A percentile compares a stretch with the other conserved stretches of the same genome.
phyloP scores from a whole-genome alignment of 106 monocot genomes.

The Triglochin maritima region DNA sequence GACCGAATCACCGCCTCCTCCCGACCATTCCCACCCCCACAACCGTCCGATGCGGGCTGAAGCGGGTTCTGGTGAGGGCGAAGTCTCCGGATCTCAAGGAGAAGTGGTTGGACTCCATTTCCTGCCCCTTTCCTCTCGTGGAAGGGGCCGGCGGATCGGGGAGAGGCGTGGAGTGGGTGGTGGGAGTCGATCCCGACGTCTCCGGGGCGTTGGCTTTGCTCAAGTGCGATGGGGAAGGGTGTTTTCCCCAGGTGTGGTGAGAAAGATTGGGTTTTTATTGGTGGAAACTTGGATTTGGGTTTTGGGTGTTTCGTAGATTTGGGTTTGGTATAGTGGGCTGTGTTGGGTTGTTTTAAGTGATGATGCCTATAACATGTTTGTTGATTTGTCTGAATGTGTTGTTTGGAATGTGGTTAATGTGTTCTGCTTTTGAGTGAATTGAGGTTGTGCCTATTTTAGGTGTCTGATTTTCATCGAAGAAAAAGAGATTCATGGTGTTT shows the following conservation, averaged over 20 bases:
- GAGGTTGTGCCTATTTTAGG: too few relatives aligned
- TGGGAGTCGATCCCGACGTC: slow-evolving; percentile 75
- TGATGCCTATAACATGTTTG: background rate
- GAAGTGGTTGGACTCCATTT: slow-evolving; percentile 58
- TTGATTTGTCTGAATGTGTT: background rate
- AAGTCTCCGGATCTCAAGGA: slow-evolving; percentile 21
- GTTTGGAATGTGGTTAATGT: too few relatives aligned
- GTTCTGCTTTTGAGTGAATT: too few relatives aligned
- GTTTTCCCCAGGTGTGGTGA: slow-evolving; percentile 33
- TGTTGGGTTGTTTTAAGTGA: background rate
- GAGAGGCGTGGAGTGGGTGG: slow-evolving; percentile 28
- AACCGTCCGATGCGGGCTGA: background rate
- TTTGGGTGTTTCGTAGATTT: too few relatives aligned
- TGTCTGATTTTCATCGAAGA: too few relatives aligned
- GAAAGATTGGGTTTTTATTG: background rate
- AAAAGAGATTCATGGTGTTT: too few relatives aligned
- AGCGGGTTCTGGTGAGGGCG: background rate
- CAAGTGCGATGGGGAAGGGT: slow-evolving; percentile 9
- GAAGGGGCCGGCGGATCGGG: slow-evolving; percentile 1
- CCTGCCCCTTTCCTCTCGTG: slow-evolving; percentile 24
- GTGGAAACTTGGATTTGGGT: too few relatives aligned
- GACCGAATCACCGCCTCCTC: background rate
- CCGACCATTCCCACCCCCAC: background rate
- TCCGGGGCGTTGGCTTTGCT: slow-evolving; percentile 69
- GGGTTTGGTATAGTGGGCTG: too few relatives aligned